These are phyloP conservation scores for Allantophomopsis lycopodina DNA, from an alignment of 2,329 filamentous ascomycete species.

Conservation along the genomic window DNA sequence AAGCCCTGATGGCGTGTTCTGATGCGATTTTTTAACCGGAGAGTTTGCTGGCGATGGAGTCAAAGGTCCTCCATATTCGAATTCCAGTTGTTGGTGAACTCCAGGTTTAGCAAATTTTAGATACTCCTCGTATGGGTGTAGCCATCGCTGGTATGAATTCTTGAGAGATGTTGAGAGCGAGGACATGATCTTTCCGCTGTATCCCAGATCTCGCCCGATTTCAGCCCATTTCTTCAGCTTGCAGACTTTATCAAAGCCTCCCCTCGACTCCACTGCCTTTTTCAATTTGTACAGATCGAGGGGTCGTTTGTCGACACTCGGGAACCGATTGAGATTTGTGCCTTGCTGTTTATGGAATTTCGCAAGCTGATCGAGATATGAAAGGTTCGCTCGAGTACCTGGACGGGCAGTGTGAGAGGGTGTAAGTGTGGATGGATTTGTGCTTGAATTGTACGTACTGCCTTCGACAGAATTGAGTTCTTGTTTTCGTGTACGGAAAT, in stretches of 20 bases:
- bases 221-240: conserved; percentile 99
- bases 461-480: conserved; percentile 97
- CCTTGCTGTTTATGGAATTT: conserved; percentile 98
- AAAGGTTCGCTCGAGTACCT: conserved; percentile 91
- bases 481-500: conserved; percentile 91
- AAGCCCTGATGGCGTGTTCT: conserved; percentile 43
- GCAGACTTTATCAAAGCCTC: conserved; percentile 93
- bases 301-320: conserved; percentile 94
- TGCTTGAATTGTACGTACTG: conserved; percentile 43
- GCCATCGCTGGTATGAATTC: conserved; percentile 95
- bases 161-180: conserved; percentile 94
- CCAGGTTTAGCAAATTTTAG: conserved; percentile 81
- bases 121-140: conserved; percentile 94
- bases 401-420: conserved; percentile 4
- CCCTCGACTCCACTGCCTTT: conserved; percentile 88
- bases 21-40: conserved; percentile 54
- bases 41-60: conserved; percentile 66
- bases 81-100: conserved; percentile 89
- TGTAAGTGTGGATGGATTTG: conserved; percentile 1
- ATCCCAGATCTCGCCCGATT: conserved; percentile 89
- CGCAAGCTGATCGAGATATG: conserved; percentile 85
- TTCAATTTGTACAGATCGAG: conserved; percentile 92
- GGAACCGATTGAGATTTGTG: conserved; percentile 83
- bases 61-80: conserved; percentile 83
- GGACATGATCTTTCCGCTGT: conserved; percentile 99